Conservation (phyloP, 164 flowering plant genomes). For the Protea cynaroides region DNA sequence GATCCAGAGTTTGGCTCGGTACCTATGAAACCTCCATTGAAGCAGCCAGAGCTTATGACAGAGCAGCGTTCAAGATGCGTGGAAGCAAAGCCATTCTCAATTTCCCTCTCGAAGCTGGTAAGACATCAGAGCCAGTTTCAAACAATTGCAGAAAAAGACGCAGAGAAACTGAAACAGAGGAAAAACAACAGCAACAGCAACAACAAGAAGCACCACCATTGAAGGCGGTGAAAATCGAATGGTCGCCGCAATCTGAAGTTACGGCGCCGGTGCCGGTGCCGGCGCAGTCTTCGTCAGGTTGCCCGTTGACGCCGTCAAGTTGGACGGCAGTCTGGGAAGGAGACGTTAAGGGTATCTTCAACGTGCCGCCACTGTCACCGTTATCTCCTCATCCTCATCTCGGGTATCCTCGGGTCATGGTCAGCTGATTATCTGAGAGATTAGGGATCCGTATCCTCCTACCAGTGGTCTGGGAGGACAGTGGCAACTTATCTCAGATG, state of each 20-base stretch:
- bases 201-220: background rate
- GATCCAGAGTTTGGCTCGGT: conserved; percentile 52
- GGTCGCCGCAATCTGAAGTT: conserved; percentile 8
- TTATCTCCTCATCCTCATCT: conserved; percentile 19
- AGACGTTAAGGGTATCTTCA: conserved; percentile 21
- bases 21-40: conserved; percentile 46
- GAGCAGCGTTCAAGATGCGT: conserved; percentile 51
- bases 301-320: conserved; percentile 31
- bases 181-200: background rate
- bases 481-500: too few species aligned
- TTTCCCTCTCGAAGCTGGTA: conserved; percentile 44
- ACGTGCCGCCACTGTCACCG: conserved; percentile 35
- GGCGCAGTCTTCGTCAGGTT: background rate
- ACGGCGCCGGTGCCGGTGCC: background rate
- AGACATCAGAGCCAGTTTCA: background rate
- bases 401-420: background rate
- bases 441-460: too few species aligned
- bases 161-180: conserved; percentile 5
- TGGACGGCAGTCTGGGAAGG: conserved; percentile 26
- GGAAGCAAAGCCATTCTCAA: conserved; percentile 55
- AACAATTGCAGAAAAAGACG: conserved; percentile 2
- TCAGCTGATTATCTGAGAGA: too few species aligned
- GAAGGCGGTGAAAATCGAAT: conserved; percentile 23
- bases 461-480: too few species aligned
- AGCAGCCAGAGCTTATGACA: conserved; percentile 56